Conservation (phyloP, 225 moss, liverwort and hornwort genomes). For the Takakia lepidozioides region DNA sequence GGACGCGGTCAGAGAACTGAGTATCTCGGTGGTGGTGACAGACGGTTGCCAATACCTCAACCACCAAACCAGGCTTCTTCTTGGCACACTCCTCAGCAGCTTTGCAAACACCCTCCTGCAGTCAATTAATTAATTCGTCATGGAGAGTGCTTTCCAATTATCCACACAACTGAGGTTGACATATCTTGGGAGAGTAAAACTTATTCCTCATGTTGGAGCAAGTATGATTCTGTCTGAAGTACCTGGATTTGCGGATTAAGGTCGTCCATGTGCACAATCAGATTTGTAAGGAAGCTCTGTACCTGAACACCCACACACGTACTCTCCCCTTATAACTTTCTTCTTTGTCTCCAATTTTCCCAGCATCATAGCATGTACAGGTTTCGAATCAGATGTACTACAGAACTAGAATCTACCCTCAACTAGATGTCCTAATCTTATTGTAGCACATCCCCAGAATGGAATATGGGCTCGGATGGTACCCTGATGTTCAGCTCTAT, state of each 20-base stretch:
- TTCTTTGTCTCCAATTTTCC: neutral
- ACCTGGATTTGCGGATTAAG: slow-evolving; percentile 58
- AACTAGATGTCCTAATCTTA: neutral
- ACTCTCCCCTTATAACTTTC: neutral
- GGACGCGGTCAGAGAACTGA: slow-evolving; percentile 38
- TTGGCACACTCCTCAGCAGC: slow-evolving; percentile 56
- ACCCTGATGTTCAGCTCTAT: too few species aligned
- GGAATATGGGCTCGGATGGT: too few species aligned
- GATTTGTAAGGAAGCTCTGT: slow-evolving; percentile 44
- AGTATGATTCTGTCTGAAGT: slow-evolving; percentile 1
- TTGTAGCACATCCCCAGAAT: too few species aligned
- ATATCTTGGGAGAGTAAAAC: too few species aligned
- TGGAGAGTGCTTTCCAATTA: neutral
- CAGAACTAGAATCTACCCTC: neutral
- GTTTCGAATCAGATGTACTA: neutral
- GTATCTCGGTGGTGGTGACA: slow-evolving; percentile 23
- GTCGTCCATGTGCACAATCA: slow-evolving; percentile 81
- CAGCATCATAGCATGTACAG: neutral
- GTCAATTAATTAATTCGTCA: neutral
- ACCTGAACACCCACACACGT: slow-evolving; percentile 28
- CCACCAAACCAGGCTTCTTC: slow-evolving; percentile 35
- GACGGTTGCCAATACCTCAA: slow-evolving; percentile 36
- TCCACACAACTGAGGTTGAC: neutral
- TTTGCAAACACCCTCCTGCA: slow-evolving; percentile 68
- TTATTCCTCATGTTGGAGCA: neutral